These are phyloP conservation scores for Botrytis squamosa DNA, from an alignment of 2,329 filamentous ascomycete genomes.

Conservation along the genomic window DNA sequence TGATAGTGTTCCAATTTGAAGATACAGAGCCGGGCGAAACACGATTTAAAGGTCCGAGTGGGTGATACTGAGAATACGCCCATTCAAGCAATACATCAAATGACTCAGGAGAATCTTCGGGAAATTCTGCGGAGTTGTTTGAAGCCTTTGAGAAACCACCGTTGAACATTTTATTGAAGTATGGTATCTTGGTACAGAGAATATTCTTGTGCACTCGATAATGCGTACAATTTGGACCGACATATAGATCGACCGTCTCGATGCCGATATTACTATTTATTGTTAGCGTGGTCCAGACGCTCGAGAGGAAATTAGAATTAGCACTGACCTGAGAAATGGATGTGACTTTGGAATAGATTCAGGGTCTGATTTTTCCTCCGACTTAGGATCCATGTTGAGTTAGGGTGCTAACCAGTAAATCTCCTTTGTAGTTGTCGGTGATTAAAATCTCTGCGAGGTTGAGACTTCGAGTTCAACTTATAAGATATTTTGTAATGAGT, in stretches of 20 bases:
- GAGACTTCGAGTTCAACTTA: not conserved
- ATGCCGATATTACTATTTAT: not conserved
- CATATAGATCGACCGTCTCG: not conserved
- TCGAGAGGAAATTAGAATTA: accelerated
- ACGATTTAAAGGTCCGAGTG: too few species aligned
- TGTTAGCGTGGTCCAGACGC: not conserved
- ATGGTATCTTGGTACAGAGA: not conserved
- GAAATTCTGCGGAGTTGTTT: not conserved
- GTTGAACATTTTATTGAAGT: constrained; percentile 20
- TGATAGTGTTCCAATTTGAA: not conserved
- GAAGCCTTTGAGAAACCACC: constrained; percentile 5
- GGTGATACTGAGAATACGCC: not conserved
- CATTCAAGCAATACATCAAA: not conserved
- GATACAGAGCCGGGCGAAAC: too few species aligned
- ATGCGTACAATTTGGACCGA: not conserved
- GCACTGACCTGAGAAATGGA: not conserved
- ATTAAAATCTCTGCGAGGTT: not conserved
- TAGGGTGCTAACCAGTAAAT: not conserved
- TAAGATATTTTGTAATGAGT: not conserved
- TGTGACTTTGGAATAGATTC: not conserved
- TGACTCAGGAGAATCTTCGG: constrained; percentile 6
- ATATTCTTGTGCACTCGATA: not conserved
- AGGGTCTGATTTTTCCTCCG: too few species aligned
- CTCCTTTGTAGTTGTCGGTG: too few species aligned
- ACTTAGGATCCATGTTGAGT: not conserved